Base-by-base conservation (phyloP, 2,329 filamentous ascomycete genomes). In the Claviceps humidiphila region DNA sequence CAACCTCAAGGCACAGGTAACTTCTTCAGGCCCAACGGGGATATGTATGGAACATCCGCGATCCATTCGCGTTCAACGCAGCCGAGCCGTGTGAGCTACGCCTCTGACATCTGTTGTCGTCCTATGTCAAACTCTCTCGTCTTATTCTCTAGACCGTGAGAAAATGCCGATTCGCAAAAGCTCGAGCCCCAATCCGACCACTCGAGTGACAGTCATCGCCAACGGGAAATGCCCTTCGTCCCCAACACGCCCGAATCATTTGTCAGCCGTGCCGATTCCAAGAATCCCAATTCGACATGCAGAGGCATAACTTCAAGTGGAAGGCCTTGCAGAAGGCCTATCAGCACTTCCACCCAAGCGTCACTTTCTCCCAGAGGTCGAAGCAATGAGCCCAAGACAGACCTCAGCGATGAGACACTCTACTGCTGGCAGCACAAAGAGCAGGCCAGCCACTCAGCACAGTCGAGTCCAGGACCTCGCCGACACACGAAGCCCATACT, bases 341-440 rank as follows among this genome's bases (percentile, higher is more conserved):
- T 95, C 24, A 30, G 45, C 41, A 26, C 14, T 26, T 14, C 47
- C 39, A 73, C 77, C 20, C 63, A 48, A 37, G 17, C 50, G 41
- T 40, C 50, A 51, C 51, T 48, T 49, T 50, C 53, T 39, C 57
- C 61, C 5, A 51, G 55, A 60, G 54, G 50, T 64, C 63, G 60
- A 55, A 58, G 54, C 59, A 34, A 34, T 11, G 30, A 34, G 30
- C 55, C 55, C 22, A 59, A 55, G 5, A 69, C 72, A 51, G 75
- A 81, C 55, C 74, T 77, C 2, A 69, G 72, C 53, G 75, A 80
- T 47, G 76, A 81, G 55, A 74, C 70, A n/a, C 77, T 84, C 49
- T 96, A 89, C 70, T 97, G 91, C 73, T 95, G 87, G 85, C 89
- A 96, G 66, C 93, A 98, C 71, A 90, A 87, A 64, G 88, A 93